phyloP scores from a whole-genome alignment of 768 basidiomycete species.

The Tephrocybe rancida region DNA sequence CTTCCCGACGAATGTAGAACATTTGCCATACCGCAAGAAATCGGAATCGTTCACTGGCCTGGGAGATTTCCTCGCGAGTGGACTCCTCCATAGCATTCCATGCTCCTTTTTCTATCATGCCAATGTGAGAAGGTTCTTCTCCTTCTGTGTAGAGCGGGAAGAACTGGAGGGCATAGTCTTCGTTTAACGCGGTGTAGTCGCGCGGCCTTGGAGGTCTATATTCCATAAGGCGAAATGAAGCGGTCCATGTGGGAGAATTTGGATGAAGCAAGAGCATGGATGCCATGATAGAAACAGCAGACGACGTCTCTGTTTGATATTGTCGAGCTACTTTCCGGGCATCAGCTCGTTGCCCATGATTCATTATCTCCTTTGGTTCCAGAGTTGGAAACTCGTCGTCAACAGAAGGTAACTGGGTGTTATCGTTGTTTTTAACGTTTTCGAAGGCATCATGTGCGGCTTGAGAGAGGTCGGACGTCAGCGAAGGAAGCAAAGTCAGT shows the following conservation, averaged over 20 bases:
- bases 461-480: not conserved
- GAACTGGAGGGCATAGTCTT: not conserved
- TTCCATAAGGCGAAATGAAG: not conserved
- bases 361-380: too few relatives aligned
- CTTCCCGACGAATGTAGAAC: not conserved
- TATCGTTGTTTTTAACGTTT: not conserved
- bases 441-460: not conserved
- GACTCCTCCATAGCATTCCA: slow-evolving; percentile 3
- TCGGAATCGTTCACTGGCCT: not conserved
- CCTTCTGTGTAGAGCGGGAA: not conserved
- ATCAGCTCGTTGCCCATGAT: not conserved
- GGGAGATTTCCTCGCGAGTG: not conserved
- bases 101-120: not conserved
- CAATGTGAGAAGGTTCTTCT: not conserved
- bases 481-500: not conserved
- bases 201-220: not conserved
- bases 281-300: not conserved
- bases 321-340: not conserved
- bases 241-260: not conserved
- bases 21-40: slow-evolving; percentile 12
- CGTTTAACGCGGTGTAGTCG: not conserved
- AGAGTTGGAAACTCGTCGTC: not conserved
- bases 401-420: not conserved
- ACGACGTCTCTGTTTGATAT: not conserved
- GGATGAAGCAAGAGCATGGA: not conserved